Base-by-base conservation (phyloP, 805 yeast species). In the Jamesozyma rosinii region DNA sequence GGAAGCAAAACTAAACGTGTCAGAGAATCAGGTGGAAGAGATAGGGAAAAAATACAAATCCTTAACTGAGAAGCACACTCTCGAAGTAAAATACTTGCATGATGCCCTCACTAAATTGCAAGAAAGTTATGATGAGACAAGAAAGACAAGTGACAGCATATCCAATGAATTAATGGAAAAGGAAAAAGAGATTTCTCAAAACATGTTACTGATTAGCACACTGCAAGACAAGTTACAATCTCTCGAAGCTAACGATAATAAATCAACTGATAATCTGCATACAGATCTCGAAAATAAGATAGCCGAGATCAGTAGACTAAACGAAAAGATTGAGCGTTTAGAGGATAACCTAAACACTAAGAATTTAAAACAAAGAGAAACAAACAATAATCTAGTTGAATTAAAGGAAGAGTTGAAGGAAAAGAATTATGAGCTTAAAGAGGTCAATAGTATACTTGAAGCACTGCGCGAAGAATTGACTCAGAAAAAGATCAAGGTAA, bases 171-270 rank as follows among this genome's bases (percentile, higher is more conserved):
- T 36, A 9, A 11, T n/a, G 11, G 15, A 21, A 4, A 41, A 41
- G 29, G 21, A 41, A 13, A 30, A 36, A 11, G 44, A 41, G 19
- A 41, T 36, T 22, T 30, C 44, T 15, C 44, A 37, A 37, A 41
- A 41, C 19, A 32, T 41, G 3, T 21, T 31, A 9, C 18, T 37
- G 21, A 37, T 41, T 18, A 37, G 37, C 30, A 36, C 20, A 5
- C 19, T 41, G 6, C 29, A 37, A 21, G 35, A 36, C 19, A 36
- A 41, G 17, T 14, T 41, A 3, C 10, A 36, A 17, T 14, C 3
- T 2, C 3, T 30, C 3, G 40, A 37, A 31, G 20, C 5, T n/a
- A 27, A 41, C 31, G 40, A 41, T 3, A 20, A 17, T 13, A 17
- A 30, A 6, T 5, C 29, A 11, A 35, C 31, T 15, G 17, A 26